A percentile compares a stretch with the other conserved stretches of the same genome.
These are phyloP conservation scores for Diddensiella caesifluorescens DNA, from an alignment of 805 yeast species.

Conservation along the genomic window DNA sequence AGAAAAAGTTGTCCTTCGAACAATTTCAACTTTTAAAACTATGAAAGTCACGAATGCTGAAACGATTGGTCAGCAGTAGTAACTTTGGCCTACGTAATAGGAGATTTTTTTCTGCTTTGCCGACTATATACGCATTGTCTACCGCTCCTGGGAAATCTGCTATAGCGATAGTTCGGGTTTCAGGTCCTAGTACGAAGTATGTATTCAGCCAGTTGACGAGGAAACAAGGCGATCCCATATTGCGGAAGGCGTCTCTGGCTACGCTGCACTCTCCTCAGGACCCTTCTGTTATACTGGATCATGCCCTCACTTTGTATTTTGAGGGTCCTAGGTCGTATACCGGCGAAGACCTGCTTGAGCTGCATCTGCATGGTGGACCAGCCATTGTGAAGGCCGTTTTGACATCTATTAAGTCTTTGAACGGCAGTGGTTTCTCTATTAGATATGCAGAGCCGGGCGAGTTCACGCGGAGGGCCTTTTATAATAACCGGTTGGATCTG, in stretches of 20 bases:
- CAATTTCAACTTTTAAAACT: too few species aligned
- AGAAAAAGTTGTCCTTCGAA: too few species aligned
- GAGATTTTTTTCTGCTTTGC: too few species aligned
- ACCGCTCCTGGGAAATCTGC: constrained; percentile 81
- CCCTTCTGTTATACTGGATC: constrained; percentile 51
- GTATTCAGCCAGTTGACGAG: constrained; percentile 41
- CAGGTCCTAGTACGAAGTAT: constrained; percentile 58
- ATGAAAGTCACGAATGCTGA: too few species aligned
- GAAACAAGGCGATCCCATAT: constrained; percentile 35
- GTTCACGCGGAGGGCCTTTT: constrained; percentile 80
- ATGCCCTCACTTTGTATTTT: constrained; percentile 67
- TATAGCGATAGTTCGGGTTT: constrained; percentile 74
- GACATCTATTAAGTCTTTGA: constrained; percentile 48
- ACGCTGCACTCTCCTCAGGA: constrained; percentile 44
- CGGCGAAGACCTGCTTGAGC: constrained; percentile 84
- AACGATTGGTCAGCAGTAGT: too few species aligned
- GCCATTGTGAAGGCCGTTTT: constrained; percentile 74
- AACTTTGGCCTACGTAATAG: too few species aligned
- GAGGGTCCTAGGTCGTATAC: constrained; percentile 75
- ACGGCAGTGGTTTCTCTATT: constrained; percentile 35
- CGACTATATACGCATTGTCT: constrained; percentile 88
- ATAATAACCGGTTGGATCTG: constrained; percentile 76
- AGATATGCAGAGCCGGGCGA: constrained; percentile 92
- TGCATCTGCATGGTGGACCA: constrained; percentile 92
- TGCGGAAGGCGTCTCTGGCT: constrained; percentile 54